These are phyloP conservation scores for Guyanaporus albipodus DNA, from an alignment of 768 basidiomycete species.

Conservation along the genomic window DNA sequence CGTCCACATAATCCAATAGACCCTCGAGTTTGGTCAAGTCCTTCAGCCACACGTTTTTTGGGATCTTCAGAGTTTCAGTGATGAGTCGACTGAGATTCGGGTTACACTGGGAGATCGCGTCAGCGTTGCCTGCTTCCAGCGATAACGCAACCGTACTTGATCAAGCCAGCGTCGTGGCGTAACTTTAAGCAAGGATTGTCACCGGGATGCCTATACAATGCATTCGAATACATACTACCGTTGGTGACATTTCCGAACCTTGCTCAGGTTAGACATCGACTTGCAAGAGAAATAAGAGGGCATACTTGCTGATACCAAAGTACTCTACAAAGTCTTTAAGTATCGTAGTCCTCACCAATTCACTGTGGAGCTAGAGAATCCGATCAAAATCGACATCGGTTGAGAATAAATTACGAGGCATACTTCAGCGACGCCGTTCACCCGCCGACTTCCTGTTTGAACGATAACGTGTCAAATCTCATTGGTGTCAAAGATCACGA, in stretches of 20 bases:
- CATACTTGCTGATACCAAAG: conserved; percentile 76
- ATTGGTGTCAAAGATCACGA: conserved; percentile 4
- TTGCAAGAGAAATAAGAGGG: neutral
- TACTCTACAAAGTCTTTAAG: conserved; percentile 93
- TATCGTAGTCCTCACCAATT: conserved; percentile 80
- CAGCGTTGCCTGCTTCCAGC: neutral
- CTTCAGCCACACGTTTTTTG: conserved; percentile 80
- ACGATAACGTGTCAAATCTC: neutral
- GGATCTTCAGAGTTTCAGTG: conserved; percentile 70
- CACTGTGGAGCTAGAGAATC: conserved; percentile 68
- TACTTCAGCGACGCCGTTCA: conserved; percentile 95
- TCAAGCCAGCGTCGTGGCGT: conserved; percentile 94
- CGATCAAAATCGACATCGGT: neutral
- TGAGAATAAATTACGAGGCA: neutral
- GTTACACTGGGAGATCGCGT: conserved; percentile 61
- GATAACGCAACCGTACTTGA: conserved; percentile 41
- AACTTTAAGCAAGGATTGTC: conserved; percentile 38
- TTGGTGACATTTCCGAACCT: conserved; percentile 91
- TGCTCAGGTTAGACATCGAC: conserved; percentile 14
- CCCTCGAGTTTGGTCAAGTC: conserved; percentile 74
- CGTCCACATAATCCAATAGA: conserved; percentile 67
- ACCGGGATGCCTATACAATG: neutral
- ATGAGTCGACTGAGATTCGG: conserved; percentile 83
- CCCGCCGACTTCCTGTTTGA: conserved; percentile 62
- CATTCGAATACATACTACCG: conserved; percentile 55